phyloP scores from a whole-genome alignment of 2,329 filamentous ascomycete species.

The Purpureocillium takamizusanense region DNA sequence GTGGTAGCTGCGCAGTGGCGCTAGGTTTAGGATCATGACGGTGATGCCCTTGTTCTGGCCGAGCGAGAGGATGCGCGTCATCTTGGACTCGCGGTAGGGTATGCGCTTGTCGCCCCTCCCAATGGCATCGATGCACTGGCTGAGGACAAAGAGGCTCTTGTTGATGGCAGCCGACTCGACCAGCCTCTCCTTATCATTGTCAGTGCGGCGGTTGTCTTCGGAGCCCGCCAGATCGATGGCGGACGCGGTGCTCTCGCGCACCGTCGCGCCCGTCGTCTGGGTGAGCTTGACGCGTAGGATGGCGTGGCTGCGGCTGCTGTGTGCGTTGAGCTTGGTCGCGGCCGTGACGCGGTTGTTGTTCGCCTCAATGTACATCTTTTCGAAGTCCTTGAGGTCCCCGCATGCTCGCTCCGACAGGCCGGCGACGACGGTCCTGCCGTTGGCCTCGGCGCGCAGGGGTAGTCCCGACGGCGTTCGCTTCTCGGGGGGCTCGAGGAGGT shows the following conservation, averaged over 20 bases:
- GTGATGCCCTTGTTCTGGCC: constrained; percentile 94
- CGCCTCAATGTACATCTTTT: constrained; percentile 80
- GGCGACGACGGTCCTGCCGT: constrained; percentile 79
- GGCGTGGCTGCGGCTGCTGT: constrained; percentile 83
- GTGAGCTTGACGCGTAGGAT: constrained; percentile 85
- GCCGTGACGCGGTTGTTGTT: constrained; percentile 87
- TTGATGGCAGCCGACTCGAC: constrained; percentile 97
- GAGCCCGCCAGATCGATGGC: constrained; percentile 94
- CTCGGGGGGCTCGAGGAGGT: constrained; percentile 79
- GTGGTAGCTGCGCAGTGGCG: constrained; percentile 85
- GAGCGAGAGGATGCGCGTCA: constrained; percentile 87
- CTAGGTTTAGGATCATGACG: constrained; percentile 92
- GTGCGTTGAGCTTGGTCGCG: constrained; percentile 84
- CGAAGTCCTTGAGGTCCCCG: constrained; percentile 80
- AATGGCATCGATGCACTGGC: constrained; percentile 93
- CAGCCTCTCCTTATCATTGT: constrained; percentile 85
- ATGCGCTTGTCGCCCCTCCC: constrained; percentile 66
- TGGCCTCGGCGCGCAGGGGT: constrained; percentile 75
- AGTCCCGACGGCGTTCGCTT: constrained; percentile 75
- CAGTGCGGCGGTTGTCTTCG: constrained; percentile 88
- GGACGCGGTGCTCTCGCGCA: constrained; percentile 73
- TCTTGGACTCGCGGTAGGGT: constrained; percentile 91
- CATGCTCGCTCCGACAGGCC: constrained; percentile 78
- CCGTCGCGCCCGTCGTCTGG: constrained; percentile 60
- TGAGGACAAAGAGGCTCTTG: constrained; percentile 90